These are phyloP conservation scores for Solanum hybrid DNA, from an alignment of 305 asterid species.

Conservation along the genomic window DNA sequence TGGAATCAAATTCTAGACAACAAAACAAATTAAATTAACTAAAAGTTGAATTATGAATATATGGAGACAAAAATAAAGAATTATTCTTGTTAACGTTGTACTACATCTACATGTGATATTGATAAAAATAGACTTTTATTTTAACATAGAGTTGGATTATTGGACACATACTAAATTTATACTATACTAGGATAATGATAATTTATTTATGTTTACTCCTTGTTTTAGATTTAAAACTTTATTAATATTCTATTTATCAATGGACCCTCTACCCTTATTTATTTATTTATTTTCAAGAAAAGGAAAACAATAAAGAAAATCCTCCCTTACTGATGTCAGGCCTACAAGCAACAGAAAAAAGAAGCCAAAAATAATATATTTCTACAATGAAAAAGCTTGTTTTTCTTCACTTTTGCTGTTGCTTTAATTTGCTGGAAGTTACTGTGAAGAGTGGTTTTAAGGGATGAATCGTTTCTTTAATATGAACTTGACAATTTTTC, in stretches of 20 bases:
- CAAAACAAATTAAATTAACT: neutral
- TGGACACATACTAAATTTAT: neutral
- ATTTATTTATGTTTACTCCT: neutral
- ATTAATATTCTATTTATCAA: neutral
- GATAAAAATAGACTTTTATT: neutral
- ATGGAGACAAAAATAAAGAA: neutral
- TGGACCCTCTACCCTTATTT: neutral
- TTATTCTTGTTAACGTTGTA: neutral
- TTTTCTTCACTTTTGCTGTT: neutral
- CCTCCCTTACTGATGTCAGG: neutral
- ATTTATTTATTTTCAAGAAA: neutral
- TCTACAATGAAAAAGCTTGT: neutral
- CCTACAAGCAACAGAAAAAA: neutral
- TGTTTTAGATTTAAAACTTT: neutral
- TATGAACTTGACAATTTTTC: neutral
- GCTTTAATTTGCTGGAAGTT: neutral
- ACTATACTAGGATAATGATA: neutral
- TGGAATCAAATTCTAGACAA: conserved; percentile 59
- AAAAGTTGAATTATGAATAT: neutral
- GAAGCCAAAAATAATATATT: neutral
- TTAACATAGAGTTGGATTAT: neutral
- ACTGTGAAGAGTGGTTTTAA: neutral
- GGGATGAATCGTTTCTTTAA: neutral
- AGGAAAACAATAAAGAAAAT: neutral
- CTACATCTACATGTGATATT: neutral